phyloP scores from a whole-genome alignment of 2,329 filamentous ascomycete genomes.

The Claviceps pazoutovae region DNA sequence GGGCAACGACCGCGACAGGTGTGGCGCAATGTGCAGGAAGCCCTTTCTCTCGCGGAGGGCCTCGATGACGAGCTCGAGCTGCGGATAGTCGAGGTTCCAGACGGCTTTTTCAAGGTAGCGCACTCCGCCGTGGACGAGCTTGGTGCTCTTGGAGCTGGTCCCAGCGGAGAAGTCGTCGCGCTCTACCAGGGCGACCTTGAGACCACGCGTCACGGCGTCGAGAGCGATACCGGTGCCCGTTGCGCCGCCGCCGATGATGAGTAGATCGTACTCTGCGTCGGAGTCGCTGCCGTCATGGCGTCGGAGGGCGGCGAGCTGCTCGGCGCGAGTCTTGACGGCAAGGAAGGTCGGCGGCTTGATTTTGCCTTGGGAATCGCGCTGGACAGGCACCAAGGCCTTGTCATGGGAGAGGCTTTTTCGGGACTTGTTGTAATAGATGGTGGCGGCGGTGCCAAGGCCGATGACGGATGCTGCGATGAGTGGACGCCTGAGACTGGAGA shows the following conservation, averaged over 20 bases:
- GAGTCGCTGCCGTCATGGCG: conserved; percentile 15
- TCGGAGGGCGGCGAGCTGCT: conserved; percentile 27
- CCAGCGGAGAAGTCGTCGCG: conserved; percentile 71
- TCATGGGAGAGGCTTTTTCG: conserved; percentile 18
- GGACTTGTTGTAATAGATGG: conserved; percentile 16
- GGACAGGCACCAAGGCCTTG: conserved; percentile 19
- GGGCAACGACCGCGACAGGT: conserved; percentile 67
- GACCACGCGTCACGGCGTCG: conserved; percentile 63
- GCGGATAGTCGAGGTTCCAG: conserved; percentile 72
- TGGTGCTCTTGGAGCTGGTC: conserved; percentile 77
- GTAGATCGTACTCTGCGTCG: conserved; percentile 49
- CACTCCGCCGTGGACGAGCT: conserved; percentile 74
- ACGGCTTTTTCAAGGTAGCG: conserved; percentile 78
- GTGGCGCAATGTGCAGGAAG: conserved; percentile 70
- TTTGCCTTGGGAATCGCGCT: conserved; percentile 21
- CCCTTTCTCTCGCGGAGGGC: conserved; percentile 71
- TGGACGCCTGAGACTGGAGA: conserved; percentile 22
- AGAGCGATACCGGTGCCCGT: conserved; percentile 71
- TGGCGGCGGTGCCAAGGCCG: conserved; percentile 17
- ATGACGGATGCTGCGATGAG: conserved; percentile 16
- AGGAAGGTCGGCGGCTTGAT: conserved; percentile 26
- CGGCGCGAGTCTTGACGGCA: conserved; percentile 18
- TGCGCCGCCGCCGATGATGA: conserved; percentile 67
- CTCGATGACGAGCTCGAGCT: conserved; percentile 70
- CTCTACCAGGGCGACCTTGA: conserved; percentile 71